Evolutionary conservation across 106 monocot genomes (phyloP).

Genomic region (Vanilla planifolia): DNA sequence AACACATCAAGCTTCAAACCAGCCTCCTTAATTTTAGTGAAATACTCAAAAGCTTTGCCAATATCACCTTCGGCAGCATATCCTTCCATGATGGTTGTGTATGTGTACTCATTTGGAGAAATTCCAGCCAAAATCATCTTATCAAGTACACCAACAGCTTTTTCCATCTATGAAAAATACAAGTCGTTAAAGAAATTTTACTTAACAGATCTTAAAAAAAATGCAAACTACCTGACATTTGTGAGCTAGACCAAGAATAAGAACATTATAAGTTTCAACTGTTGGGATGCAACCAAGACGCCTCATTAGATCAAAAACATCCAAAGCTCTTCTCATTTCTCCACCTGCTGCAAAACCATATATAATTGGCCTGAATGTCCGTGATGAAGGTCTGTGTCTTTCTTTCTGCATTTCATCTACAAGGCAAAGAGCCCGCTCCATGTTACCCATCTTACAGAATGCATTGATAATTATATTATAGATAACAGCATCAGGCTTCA

Average conservation of each 20-base stretch:
- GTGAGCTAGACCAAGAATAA: slow-evolving; percentile 74
- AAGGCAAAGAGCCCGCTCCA: slow-evolving; percentile 64
- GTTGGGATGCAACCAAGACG: slow-evolving; percentile 76
- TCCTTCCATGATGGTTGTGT: slow-evolving; percentile 93
- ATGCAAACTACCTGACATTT: slow-evolving; percentile 58
- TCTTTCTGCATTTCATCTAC: slow-evolving; percentile 86
- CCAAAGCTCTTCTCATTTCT: slow-evolving; percentile 67
- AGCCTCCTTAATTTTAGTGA: slow-evolving; percentile 87
- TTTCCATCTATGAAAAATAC: slow-evolving; percentile 53
- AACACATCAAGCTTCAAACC: slow-evolving; percentile 84
- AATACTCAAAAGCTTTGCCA: slow-evolving; percentile 94
- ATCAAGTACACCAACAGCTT: slow-evolving; percentile 71
- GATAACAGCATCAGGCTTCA: slow-evolving; percentile 76
- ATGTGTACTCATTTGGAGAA: slow-evolving; percentile 69
- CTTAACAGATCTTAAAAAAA: neutral
- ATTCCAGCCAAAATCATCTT: slow-evolving; percentile 73
- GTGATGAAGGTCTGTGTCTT: slow-evolving; percentile 58
- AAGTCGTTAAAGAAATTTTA: neutral
- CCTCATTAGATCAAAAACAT: slow-evolving; percentile 84
- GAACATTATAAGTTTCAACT: slow-evolving; percentile 87
- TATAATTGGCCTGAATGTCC: slow-evolving; percentile 90
- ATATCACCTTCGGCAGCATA: slow-evolving; percentile 84
- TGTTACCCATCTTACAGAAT: slow-evolving; percentile 93
- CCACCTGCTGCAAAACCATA: slow-evolving; percentile 74
- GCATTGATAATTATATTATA: slow-evolving; percentile 92